These are phyloP conservation scores for Chaetothyriales sp. DNA, from an alignment of 2,329 filamentous ascomycete species.

Conservation along the genomic window DNA sequence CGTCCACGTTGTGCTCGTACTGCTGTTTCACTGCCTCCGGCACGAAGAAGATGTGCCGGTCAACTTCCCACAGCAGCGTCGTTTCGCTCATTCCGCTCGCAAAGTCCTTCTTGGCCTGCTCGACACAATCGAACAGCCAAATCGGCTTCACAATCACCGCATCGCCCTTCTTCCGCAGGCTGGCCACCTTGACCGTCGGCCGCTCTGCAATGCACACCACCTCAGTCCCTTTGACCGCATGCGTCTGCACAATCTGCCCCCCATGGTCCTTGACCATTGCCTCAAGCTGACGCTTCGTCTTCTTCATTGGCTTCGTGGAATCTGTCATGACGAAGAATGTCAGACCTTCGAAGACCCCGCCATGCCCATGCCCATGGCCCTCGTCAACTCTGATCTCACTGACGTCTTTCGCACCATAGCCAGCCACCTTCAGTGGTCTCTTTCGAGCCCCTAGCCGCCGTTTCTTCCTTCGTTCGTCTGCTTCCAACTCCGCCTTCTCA, in stretches of 20 bases:
- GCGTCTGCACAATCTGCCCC: conserved; percentile 62
- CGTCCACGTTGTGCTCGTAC: conserved; percentile 50
- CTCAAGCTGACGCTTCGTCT: conserved; percentile 66
- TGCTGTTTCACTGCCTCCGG: conserved; percentile 40
- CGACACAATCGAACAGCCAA: conserved; percentile 76
- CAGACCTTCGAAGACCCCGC: conserved; percentile 58
- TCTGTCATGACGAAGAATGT: conserved; percentile 76
- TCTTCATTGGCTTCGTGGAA: conserved; percentile 54
- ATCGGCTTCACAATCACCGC: conserved; percentile 61
- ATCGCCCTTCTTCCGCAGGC: conserved; percentile 58
- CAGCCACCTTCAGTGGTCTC: conserved; percentile 58
- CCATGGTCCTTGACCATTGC: conserved; percentile 70
- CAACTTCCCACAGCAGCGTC: conserved; percentile 51
- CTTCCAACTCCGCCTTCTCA: conserved; percentile 32
- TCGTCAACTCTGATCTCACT: conserved; percentile 5
- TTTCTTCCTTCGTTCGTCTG: conserved; percentile 49
- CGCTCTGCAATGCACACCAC: conserved; percentile 22
- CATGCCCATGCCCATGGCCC: conserved; percentile 17
- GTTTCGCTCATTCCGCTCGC: conserved; percentile 41
- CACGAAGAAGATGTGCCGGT: conserved; percentile 58
- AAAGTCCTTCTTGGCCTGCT: conserved; percentile 38
- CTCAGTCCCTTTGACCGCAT: conserved; percentile 52
- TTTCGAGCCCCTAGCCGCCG: conserved; percentile 45
- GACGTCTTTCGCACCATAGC: conserved; percentile 41
- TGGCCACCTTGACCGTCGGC: conserved; percentile 66